These are phyloP conservation scores for Chrysosporium queenslandicum DNA, from an alignment of 2,329 filamentous ascomycete genomes.

Conservation along the genomic window DNA sequence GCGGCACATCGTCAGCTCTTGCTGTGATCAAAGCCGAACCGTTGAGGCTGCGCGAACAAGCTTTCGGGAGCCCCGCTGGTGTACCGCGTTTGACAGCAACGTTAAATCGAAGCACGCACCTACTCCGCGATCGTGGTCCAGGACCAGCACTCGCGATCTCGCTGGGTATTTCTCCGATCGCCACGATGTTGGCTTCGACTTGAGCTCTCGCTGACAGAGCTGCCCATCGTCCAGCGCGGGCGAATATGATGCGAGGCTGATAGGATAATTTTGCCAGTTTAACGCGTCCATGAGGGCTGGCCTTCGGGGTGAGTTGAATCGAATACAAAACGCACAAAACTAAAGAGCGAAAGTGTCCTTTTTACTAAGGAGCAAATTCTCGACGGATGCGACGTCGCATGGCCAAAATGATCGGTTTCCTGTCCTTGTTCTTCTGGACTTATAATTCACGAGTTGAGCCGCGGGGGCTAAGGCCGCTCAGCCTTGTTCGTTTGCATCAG, in stretches of 20 bases:
- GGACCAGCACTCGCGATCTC: conserved; percentile 8
- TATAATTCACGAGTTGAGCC: too few relatives aligned
- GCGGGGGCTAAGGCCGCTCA: too few relatives aligned
- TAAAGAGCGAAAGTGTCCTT: too few relatives aligned
- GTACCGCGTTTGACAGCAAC: background rate
- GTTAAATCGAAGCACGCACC: conserved; percentile 7
- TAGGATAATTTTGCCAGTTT: conserved; percentile 13
- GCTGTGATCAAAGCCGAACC: background rate
- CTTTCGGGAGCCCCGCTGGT: conserved; percentile 10
- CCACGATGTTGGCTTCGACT: conserved; percentile 11
- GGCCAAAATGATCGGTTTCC: too few relatives aligned
- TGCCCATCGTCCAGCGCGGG: conserved; percentile 13
- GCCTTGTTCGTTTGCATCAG: too few relatives aligned
- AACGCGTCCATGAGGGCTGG: conserved; percentile 5
- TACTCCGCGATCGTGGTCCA: conserved; percentile 11
- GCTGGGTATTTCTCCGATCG: conserved; percentile 12
- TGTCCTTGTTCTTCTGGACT: too few relatives aligned
- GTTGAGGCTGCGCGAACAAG: conserved; percentile 3
- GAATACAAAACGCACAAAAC: background rate
- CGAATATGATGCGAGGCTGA: conserved; percentile 12
- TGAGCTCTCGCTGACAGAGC: conserved; percentile 13
- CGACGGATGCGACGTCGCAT: too few relatives aligned
- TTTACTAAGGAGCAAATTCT: too few relatives aligned
- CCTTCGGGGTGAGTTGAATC: background rate
- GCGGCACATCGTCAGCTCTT: background rate